Base-by-base conservation (phyloP, 2,329 filamentous ascomycete genomes). In the Fusarium nelsonii region DNA sequence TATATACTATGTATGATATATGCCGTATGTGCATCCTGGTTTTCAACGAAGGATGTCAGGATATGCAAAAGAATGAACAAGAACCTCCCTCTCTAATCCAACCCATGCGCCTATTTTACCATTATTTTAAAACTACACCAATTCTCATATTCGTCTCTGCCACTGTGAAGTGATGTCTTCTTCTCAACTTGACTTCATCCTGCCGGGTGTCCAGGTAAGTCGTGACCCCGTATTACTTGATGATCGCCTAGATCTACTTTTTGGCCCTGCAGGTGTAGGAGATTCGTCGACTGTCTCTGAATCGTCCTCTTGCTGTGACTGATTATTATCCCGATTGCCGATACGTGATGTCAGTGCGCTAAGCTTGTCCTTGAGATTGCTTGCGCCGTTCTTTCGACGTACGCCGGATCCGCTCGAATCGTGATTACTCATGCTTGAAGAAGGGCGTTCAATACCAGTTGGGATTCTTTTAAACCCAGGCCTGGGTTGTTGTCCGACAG, bases 311-410 rank as follows among this genome's bases (percentile, higher is more conserved):
- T 67, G 70, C 18, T 70, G 71, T n/a, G 60, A 41, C n/a, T 48
- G 61, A 8, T 50, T 65, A 45, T 43, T 60, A 50, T 75, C 73
- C 28, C 73, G 60, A 20, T 74, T 68, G n/a, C 68, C 53, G 45
- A 75, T 75, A 20, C 73, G 73, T 28, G 76, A 75, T 2, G 78
- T 78, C 30, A 81, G 70, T 16, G 78, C 78, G 43, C 72, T 77
- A 16, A 81, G 70, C 62, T 76, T 79, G 48, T 80, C 78, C 51
- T 79, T 75, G 15, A 81, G 63, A 6, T 77, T 78, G 30, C 71
- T 72, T 18, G 72, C 73, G 23, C 75, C 75, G 33, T 55, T 74
- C 57, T 76, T 77, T 34, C 76, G 70, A 20, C 76, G 71, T 26
- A 76, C 73, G 3, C 70, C 45, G n/a, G 67, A 68, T 30, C 65